phyloP scores from a whole-genome alignment of 805 yeast species.

The Ogataea allantospora region DNA sequence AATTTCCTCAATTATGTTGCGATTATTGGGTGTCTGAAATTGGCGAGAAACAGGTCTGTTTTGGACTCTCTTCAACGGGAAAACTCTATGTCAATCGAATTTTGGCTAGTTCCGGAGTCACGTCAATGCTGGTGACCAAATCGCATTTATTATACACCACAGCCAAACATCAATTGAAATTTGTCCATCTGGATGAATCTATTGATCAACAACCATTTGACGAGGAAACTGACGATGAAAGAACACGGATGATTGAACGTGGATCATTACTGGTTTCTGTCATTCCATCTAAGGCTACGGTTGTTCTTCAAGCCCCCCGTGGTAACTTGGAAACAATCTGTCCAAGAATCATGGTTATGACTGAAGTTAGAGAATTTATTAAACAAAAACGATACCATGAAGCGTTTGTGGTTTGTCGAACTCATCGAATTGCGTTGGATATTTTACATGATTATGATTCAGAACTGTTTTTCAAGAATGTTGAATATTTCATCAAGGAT shows the following conservation, averaged over 20 bases:
- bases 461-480: slow-evolving; percentile 56
- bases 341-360: slow-evolving; percentile 88
- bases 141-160: slow-evolving; percentile 79
- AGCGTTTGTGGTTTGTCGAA: slow-evolving; percentile 85
- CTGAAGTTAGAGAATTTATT: slow-evolving; percentile 75
- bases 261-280: slow-evolving; percentile 83
- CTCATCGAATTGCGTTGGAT: slow-evolving; percentile 89
- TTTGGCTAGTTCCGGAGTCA: slow-evolving; percentile 68
- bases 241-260: slow-evolving; percentile 84
- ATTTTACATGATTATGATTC: slow-evolving; percentile 87
- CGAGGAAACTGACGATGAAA: slow-evolving; percentile 55
- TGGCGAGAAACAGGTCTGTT: slow-evolving; percentile 38
- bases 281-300: slow-evolving; percentile 79
- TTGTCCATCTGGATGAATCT: slow-evolving; percentile 57
- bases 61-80: slow-evolving; percentile 77
- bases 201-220: slow-evolving; percentile 20
- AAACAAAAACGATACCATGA: slow-evolving; percentile 51
- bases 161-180: slow-evolving; percentile 79
- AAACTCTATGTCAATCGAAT: slow-evolving; percentile 63
- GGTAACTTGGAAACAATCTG: slow-evolving; percentile 93
- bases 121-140: slow-evolving; percentile 75
- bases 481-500: slow-evolving; percentile 67
- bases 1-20: slow-evolving; percentile 70
- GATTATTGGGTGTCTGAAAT: slow-evolving; percentile 48
- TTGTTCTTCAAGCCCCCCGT: slow-evolving; percentile 89